phyloP scores from a whole-genome alignment of 345 rosid genomes.

The Gynandropsis gynandra region DNA sequence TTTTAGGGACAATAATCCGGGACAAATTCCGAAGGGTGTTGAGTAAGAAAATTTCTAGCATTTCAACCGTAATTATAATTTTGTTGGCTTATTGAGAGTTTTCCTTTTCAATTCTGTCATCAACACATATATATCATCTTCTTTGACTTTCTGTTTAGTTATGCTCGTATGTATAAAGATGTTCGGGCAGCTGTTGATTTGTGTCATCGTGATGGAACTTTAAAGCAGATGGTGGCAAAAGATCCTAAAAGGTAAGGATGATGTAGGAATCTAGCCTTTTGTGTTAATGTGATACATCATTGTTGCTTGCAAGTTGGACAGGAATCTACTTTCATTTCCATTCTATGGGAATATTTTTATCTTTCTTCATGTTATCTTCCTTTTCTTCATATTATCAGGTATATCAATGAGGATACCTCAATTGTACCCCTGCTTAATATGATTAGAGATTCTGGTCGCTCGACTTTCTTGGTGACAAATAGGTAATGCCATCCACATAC shows the following conservation, averaged over 20 bases:
- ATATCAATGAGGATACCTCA: conserved; percentile 67
- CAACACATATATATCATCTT: background rate
- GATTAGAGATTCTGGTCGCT: conserved; percentile 89
- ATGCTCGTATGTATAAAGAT: conserved; percentile 76
- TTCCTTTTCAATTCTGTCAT: background rate
- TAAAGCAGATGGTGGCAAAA: conserved; percentile 93
- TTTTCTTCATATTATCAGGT: conserved; percentile 33
- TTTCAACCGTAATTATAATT: conserved; percentile 1
- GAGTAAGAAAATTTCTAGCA: conserved; percentile 49
- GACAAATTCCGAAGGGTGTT: conserved; percentile 42
- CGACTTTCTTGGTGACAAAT: conserved; percentile 95
- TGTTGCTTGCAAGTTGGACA: background rate
- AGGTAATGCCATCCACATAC: conserved; percentile 35
- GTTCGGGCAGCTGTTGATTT: conserved; percentile 96
- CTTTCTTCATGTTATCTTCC: background rate
- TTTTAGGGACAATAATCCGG: conserved; percentile 75
- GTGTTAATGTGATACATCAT: background rate
- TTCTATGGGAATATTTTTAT: background rate
- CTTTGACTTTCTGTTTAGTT: conserved; percentile 36
- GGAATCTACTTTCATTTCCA: background rate
- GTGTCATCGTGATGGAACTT: conserved; percentile 97
- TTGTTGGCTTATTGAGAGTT: background rate
- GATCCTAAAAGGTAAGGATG: conserved; percentile 54
- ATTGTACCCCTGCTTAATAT: conserved; percentile 83
- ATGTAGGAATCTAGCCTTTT: background rate